Percentiles rank a stretch among this genome's conserved stretches.
phyloP scores from a whole-genome alignment of 208 protist species.

The Acanthamoeba culbertsoni region DNA sequence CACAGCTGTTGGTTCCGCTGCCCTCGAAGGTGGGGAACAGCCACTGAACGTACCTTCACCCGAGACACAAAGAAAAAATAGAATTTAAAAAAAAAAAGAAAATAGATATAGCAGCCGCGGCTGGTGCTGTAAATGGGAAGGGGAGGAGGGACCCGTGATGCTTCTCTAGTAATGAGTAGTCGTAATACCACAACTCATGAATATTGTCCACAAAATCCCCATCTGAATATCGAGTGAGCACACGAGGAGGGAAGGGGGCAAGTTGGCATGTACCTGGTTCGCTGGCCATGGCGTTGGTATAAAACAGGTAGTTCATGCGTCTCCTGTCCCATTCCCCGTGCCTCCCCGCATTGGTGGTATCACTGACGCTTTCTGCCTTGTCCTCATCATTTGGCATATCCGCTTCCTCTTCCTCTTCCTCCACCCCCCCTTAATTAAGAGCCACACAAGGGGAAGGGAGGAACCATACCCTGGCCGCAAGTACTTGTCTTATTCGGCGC shows the following conservation, averaged over 20 bases:
- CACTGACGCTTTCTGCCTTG: too few relatives aligned
- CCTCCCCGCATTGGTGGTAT: too few relatives aligned
- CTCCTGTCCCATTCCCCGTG: too few relatives aligned
- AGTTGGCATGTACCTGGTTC: not conserved
- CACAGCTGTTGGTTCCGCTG: not conserved
- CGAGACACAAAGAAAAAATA: not conserved
- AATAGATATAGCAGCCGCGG: not conserved
- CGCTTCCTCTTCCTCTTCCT: too few relatives aligned
- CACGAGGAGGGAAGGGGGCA: not conserved
- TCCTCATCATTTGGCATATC: too few relatives aligned
- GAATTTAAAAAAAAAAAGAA: not conserved
- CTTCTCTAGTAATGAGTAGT: not conserved
- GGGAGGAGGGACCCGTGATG: not conserved
- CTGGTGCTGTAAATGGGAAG: not conserved
- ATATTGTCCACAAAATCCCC: constrained; percentile 35
- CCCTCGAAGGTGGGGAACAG: constrained; percentile 38
- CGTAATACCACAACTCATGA: not conserved
- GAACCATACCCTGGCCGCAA: too few relatives aligned
- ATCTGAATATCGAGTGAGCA: not conserved
- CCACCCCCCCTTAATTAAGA: too few relatives aligned
- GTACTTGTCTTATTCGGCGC: too few relatives aligned
- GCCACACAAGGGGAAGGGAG: too few relatives aligned
- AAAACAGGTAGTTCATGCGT: constrained; percentile 4
- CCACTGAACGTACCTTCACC: constrained; percentile 45
- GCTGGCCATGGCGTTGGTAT: not conserved